Percentiles rank a stretch among this genome's conserved stretches.
Evolutionary conservation across 2,329 filamentous ascomycete genomes (phyloP).

Genomic region (Purpureocillium lavendulum): DNA sequence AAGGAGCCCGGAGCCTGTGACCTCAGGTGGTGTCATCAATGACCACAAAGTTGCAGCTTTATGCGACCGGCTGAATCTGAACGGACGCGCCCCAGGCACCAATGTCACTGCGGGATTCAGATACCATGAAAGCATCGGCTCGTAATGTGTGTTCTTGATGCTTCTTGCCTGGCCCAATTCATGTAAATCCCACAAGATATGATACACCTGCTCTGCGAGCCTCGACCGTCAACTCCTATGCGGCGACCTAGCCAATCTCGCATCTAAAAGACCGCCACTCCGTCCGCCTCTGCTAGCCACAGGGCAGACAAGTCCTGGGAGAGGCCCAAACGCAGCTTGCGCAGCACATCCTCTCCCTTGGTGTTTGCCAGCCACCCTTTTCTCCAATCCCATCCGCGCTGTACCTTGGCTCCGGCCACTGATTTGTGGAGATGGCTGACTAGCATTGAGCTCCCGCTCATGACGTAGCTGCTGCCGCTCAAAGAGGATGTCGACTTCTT

Average conservation of each 20-base stretch:
- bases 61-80: no score
- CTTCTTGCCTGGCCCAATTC: no score
- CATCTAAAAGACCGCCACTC: slow-evolving; percentile 31
- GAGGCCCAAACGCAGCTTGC: slow-evolving; percentile 62
- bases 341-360: slow-evolving; percentile 62
- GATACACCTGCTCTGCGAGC: neutral
- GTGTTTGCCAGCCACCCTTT: slow-evolving; percentile 61
- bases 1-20: no score
- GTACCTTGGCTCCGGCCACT: slow-evolving; percentile 43
- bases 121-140: no score
- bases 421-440: slow-evolving; percentile 54
- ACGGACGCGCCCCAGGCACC: no score
- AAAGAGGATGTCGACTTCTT: slow-evolving; percentile 47
- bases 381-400: slow-evolving; percentile 71
- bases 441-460: slow-evolving; percentile 68
- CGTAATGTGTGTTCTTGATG: no score
- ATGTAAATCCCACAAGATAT: neutral
- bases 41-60: no score
- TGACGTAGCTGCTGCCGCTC: slow-evolving; percentile 54
- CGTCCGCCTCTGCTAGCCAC: slow-evolving; percentile 61
- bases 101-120: no score
- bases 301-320: slow-evolving; percentile 64
- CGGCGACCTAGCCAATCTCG: slow-evolving; percentile 1
- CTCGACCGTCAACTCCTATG: neutral
- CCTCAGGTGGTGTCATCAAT: no score